A percentile compares a stretch with the other conserved stretches of the same genome.
These are phyloP conservation scores for Populus tremula DNA, from an alignment of 345 rosid genomes.

Conservation along the genomic window DNA sequence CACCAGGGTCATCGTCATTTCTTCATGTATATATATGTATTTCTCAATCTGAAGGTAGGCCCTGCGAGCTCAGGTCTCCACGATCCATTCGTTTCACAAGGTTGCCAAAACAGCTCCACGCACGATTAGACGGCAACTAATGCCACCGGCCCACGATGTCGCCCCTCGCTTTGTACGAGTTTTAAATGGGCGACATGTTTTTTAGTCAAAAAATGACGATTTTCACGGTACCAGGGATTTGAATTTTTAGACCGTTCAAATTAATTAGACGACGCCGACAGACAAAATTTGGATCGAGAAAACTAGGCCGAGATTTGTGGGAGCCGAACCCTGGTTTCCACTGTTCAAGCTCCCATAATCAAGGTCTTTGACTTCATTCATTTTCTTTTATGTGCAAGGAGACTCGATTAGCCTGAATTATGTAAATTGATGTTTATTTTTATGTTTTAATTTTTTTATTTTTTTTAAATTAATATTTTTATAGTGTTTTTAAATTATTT, in stretches of 20 bases:
- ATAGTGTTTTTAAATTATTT: no score
- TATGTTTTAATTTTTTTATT: no score
- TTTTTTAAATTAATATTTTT: no score
- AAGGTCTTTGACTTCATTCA: not conserved
- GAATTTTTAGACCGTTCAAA: not conserved
- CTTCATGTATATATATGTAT: not conserved
- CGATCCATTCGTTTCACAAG: not conserved
- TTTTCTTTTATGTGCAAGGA: no score
- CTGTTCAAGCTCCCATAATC: not conserved
- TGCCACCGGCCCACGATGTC: not conserved
- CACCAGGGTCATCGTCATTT: not conserved
- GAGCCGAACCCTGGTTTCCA: not conserved
- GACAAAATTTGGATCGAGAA: not conserved
- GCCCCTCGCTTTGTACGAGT: not conserved
- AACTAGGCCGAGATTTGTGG: constrained; percentile 18
- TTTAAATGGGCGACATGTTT: not conserved
- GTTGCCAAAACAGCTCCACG: not conserved
- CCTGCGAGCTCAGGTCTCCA: not conserved
- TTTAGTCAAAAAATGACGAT: constrained; percentile 4
- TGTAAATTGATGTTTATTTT: no score
- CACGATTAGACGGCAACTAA: not conserved
- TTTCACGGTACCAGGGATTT: not conserved
- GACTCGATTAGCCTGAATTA: no score
- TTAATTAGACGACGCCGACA: not conserved
- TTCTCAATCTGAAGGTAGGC: not conserved